Conservation (phyloP, 371 early-diverging fungal genomes). For the Hamiltosporidium tvaerminnensis region DNA sequence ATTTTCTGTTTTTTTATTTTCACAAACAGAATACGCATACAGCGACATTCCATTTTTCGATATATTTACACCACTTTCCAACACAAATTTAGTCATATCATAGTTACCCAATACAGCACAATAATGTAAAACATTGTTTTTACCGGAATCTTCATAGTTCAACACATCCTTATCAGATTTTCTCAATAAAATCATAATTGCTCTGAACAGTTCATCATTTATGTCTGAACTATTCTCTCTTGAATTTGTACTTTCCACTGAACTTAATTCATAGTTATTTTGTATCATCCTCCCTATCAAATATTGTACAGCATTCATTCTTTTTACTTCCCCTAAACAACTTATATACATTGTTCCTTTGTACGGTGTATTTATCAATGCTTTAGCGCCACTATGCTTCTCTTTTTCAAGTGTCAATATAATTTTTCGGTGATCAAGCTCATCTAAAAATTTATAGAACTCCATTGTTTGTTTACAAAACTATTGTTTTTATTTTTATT, state of each 20-base stretch:
- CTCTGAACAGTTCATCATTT: not conserved
- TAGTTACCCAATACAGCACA: not conserved
- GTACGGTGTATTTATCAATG: not conserved
- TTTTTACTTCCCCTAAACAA: not conserved
- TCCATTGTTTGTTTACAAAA: not conserved
- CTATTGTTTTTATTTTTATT: not conserved
- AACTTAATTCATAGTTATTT: not conserved
- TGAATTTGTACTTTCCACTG: not conserved
- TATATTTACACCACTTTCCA: not conserved
- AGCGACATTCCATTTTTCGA: not conserved
- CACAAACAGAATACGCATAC: not conserved
- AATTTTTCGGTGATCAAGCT: not conserved
- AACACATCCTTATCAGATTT: not conserved
- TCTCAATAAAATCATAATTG: not conserved
- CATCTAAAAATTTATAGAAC: not conserved
- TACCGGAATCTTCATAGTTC: not conserved
- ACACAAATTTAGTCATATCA: not conserved
- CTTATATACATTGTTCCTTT: not conserved
- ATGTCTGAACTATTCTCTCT: not conserved
- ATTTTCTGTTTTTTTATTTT: not conserved
- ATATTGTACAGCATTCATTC: not conserved
- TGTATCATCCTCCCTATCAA: not conserved
- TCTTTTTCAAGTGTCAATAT: not conserved
- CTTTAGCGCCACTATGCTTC: not conserved
- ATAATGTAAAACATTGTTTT: constrained; percentile 3